phyloP scores from a whole-genome alignment of 177 flowering plant genomes.

The Vitis hybrid region DNA sequence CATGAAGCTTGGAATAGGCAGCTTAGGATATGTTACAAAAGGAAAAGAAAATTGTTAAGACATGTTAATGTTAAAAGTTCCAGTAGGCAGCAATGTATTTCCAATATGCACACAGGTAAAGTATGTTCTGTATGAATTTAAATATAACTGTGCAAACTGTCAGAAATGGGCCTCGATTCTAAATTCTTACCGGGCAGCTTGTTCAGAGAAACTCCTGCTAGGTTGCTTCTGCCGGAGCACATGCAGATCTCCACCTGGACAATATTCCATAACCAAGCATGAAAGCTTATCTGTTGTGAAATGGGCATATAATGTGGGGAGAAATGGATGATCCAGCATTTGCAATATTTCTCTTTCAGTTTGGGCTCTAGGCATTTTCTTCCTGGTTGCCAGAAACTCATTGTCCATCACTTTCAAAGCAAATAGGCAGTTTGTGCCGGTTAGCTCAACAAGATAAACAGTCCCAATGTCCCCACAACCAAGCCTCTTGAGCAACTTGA shows the following conservation, averaged over 20 bases:
- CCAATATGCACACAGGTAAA: not conserved
- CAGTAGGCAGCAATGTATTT: not conserved
- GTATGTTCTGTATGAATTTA: not conserved
- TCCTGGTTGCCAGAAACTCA: conserved; percentile 60
- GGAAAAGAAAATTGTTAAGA: not conserved
- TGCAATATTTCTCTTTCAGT: conserved; percentile 80
- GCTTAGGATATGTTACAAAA: not conserved
- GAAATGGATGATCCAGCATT: conserved; percentile 93
- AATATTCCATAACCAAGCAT: conserved; percentile 90
- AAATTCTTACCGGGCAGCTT: conserved; percentile 62
- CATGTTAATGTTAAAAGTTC: not conserved
- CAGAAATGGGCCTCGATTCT: not conserved
- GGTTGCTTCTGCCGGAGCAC: conserved; percentile 83
- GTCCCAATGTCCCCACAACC: conserved; percentile 93
- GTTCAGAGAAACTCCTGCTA: conserved; percentile 58
- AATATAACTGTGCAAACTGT: not conserved
- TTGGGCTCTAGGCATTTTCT: conserved; percentile 69
- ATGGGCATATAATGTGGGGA: conserved; percentile 86
- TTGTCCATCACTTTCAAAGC: conserved; percentile 90
- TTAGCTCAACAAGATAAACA: conserved; percentile 82
- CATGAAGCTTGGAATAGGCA: not conserved
- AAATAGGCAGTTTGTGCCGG: conserved; percentile 66
- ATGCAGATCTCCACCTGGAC: conserved; percentile 94
- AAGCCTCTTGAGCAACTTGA: conserved; percentile 70
- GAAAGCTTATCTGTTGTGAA: conserved; percentile 65